Base-by-base conservation (phyloP, 2,329 filamentous ascomycete genomes). In the Neonectria ditissima region DNA sequence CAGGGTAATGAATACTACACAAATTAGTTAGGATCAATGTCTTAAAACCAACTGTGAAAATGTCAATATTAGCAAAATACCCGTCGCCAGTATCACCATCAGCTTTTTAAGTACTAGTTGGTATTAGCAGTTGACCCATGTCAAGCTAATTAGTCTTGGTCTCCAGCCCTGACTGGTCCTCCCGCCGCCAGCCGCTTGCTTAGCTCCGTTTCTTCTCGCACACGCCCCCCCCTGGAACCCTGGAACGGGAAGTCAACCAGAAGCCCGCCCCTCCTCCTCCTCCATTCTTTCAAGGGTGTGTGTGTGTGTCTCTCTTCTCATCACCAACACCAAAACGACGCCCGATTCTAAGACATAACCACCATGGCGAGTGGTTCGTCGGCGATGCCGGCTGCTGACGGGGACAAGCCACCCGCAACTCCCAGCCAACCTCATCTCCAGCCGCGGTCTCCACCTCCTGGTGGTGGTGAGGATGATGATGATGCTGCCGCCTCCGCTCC, bases 321-420 rank as follows among this genome's bases (percentile, higher is more conserved):
- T 22, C 22, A 39, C 16, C 47, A 32, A 6, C 24, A n/a, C 28
- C 37, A 32, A 43, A 11, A 10, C 37, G 6, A 30, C 41, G 37
- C 51, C 28, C 39, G 30, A 43, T 53, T 44, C 47, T 57, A 50
- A 7, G 10, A 30, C 14, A 24, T n/a, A 50, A 20, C 56, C 59
- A 63, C 60, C 64, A 73, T 73, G 70, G 62, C 70, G 59, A 73
- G 65, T 70, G 62, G 52, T 72, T 71, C 70, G 61, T 69, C 70
- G 63, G 65, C 63, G 63, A 66, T 68, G 51, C 70, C 70, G 70
- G 55, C 52, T 67, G 64, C 55, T 41, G 48, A 59, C 62, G 59
- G 59, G 55, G 48, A 67, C 67, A 60, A 66, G 32, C 63, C 68
- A 63, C 66, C 52, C 54, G 34, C 54, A 50, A 32, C 62, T 62